Evolutionary conservation across 805 yeast genomes (phyloP), one percentile per base, ranked within the genome.

Genomic region (Metschnikowia gelsemii): DNA sequence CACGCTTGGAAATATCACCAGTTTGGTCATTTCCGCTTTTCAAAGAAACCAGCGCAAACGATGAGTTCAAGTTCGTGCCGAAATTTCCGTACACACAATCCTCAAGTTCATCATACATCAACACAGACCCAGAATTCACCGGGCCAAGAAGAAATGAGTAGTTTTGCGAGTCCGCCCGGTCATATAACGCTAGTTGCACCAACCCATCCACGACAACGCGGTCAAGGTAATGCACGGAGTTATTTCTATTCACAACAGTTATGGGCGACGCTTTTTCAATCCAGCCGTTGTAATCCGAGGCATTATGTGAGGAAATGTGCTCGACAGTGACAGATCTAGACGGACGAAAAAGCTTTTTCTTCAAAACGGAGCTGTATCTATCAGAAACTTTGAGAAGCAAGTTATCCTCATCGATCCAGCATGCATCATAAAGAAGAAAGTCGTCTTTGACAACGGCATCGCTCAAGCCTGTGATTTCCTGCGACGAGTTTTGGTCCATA

Each of bases 401-500:
- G 20, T 40, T 40, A 6, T 42, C 34, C 3, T 29, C 27, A 25
- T 48, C 58, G 5, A 59, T 31, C 62, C 62, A 59, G 2, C 20
- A 19, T 2, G 47, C 61, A 23, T 51, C 57, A 33, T 59, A 59
- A 4, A 59, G 23, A 3, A 59, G 35, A 19, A 42, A 43, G 8
- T 59, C 63, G 0, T 35, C 24, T 1, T 47, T 51, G 7, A 57
- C 35, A 2, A 35, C 32, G 2, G 34, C 38, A 18, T 48, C 49
- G 2, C 14, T 8, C 11, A 46, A 29, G 7, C 38, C 45, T 11
- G 33, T 26, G 16, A 50, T 64, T 61, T 14, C 46, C 17, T 9
- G 21, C 8, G 63, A 52, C 39, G 49, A 51, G 14, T 62, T 61
- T 27, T 45, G 70, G 32, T 42, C 50, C 47, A 47, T 11, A 19